These are phyloP conservation scores for Ramicandelaber brevisporus DNA, from an alignment of 192 early-diverging fungal species.

Conservation along the genomic window DNA sequence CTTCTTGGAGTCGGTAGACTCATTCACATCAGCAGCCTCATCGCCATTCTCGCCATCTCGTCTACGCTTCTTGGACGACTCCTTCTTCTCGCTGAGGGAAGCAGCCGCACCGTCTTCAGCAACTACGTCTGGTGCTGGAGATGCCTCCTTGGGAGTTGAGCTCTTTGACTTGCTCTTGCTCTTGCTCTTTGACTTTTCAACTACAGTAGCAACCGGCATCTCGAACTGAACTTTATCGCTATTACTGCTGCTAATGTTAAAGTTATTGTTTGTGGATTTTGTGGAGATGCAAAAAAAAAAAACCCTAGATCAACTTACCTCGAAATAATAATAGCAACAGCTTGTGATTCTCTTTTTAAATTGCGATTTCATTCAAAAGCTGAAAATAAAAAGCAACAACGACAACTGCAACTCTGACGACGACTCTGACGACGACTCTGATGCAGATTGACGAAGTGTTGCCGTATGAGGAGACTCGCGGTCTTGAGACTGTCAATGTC, in stretches of 20 bases:
- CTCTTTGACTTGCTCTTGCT: neutral
- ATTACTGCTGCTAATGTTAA: conserved; percentile 2
- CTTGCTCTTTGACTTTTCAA: conserved; percentile 2
- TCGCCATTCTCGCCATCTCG: too few species aligned
- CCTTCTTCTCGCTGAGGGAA: conserved; percentile 3
- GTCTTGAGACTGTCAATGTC: too few species aligned
- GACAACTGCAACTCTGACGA: conserved; percentile 1
- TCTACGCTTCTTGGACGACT: neutral
- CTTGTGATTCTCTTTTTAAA: neutral
- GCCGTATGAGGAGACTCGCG: too few species aligned
- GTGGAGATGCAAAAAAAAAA: conserved; percentile 1
- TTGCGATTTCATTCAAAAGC: neutral
- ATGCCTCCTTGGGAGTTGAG: neutral
- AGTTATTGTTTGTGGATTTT: conserved; percentile 1
- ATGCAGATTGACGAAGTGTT: too few species aligned
- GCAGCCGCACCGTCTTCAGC: conserved; percentile 2
- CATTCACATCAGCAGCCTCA: too few species aligned
- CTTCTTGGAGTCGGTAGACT: conserved; percentile 6
- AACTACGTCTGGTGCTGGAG: neutral
- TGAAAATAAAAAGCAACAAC: neutral
- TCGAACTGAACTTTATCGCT: neutral
- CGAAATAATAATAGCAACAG: conserved; percentile 2
- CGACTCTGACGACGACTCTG: too few species aligned
- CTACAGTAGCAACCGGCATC: neutral
- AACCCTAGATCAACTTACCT: too few species aligned